These are phyloP conservation scores for Neltuma alba DNA, from an alignment of 306 rosid genomes.

Conservation along the genomic window DNA sequence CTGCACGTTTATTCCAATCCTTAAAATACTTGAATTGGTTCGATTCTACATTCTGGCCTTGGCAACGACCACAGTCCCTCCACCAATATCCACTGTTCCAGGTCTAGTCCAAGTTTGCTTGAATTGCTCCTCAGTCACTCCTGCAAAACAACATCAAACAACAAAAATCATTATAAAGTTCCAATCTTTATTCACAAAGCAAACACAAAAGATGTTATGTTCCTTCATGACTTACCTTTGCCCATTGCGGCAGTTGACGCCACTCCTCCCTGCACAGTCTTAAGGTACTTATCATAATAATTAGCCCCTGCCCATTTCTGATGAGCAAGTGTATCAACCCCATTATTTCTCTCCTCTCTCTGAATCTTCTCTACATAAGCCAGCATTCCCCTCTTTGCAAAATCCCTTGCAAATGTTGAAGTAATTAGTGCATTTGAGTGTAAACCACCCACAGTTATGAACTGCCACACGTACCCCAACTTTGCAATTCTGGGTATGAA, in stretches of 20 bases:
- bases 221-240: slow-evolving; percentile 57
- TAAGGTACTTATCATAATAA: slow-evolving; percentile 88
- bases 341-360: slow-evolving; percentile 92
- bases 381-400: slow-evolving; percentile 82
- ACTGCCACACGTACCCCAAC: slow-evolving; percentile 93
- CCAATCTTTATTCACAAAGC: neutral
- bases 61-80: slow-evolving; percentile 69
- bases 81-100: slow-evolving; percentile 62
- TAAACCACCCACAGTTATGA: slow-evolving; percentile 87
- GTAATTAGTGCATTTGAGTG: slow-evolving; percentile 83
- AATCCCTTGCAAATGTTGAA: slow-evolving; percentile 81
- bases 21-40: neutral
- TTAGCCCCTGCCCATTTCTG: slow-evolving; percentile 99
- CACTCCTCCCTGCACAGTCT: slow-evolving; percentile 95
- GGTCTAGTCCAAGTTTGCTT: slow-evolving; percentile 87
- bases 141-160: slow-evolving; percentile 41
- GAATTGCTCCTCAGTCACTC: slow-evolving; percentile 96
- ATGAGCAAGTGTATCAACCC: slow-evolving; percentile 93
- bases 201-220: neutral
- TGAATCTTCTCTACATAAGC: slow-evolving; percentile 96
- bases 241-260: slow-evolving; percentile 99
- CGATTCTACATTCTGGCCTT: slow-evolving; percentile 70
- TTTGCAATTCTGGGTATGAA: slow-evolving; percentile 84
- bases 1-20: slow-evolving; percentile 33
- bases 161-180: neutral